Conservation (phyloP, 768 basidiomycete species). For the Kwoniella dejecticola region DNA sequence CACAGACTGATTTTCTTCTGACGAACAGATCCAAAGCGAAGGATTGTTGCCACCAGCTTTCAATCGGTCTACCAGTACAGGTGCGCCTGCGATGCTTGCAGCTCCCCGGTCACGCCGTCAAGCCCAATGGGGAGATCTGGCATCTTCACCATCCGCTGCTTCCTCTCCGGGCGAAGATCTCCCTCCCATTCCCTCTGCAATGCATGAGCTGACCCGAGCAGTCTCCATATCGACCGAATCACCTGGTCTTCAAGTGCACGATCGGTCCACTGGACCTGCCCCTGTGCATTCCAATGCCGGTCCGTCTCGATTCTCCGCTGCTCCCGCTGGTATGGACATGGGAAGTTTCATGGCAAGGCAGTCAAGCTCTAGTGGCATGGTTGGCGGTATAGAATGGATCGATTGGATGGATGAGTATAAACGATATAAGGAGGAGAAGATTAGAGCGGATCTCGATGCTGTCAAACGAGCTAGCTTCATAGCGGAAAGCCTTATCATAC, state of each 20-base stretch:
- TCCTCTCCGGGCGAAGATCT: conserved; percentile 42
- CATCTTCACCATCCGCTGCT: conserved; percentile 12
- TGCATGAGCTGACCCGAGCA: conserved; percentile 22
- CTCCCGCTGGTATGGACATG: conserved; percentile 25
- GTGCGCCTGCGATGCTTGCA: conserved; percentile 44
- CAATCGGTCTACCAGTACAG: conserved; percentile 41
- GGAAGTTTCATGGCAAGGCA: conserved; percentile 29
- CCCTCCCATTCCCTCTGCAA: conserved; percentile 27
- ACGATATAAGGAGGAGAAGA: conserved; percentile 57
- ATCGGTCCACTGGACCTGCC: conserved; percentile 11
- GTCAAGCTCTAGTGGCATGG: conserved; percentile 29
- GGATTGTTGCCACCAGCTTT: conserved; percentile 37
- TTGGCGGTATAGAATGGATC: conserved; percentile 58
- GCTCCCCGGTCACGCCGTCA: conserved; percentile 29
- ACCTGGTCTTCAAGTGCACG: conserved; percentile 8
- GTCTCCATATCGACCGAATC: conserved; percentile 12
- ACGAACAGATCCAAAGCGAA: conserved; percentile 10
- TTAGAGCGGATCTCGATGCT: conserved; percentile 49
- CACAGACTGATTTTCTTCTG: background rate
- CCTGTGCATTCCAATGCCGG: conserved; percentile 24
- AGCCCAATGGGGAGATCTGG: conserved; percentile 32
- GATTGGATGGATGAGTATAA: conserved; percentile 59
- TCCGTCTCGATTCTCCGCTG: conserved; percentile 23
- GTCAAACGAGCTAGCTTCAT: background rate
- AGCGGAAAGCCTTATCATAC: conserved; percentile 1